phyloP scores from a whole-genome alignment of 163 green algal species.

The Chlamydomonas reinhardtii region DNA sequence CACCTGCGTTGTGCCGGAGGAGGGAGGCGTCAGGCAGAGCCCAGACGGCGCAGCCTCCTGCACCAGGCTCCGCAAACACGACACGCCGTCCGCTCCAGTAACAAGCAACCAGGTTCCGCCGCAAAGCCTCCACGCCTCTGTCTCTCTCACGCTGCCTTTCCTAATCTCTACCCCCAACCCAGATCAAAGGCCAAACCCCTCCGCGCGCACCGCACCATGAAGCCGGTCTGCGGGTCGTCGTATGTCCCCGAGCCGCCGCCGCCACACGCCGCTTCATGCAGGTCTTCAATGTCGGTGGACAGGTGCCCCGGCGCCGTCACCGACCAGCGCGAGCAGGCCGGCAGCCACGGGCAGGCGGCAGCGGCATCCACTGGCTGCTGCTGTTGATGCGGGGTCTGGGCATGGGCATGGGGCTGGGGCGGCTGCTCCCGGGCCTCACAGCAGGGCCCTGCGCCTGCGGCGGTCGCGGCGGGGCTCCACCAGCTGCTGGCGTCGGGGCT shows the following conservation, averaged over 20 bases:
- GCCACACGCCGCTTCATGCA: constrained; percentile 28
- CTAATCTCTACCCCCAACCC: neutral
- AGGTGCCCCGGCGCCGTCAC: neutral
- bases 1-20: neutral
- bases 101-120: too few relatives aligned
- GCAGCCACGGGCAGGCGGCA: constrained; percentile 12
- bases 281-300: constrained; percentile 38
- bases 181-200: neutral
- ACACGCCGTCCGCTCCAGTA: too few relatives aligned
- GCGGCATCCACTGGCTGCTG: neutral
- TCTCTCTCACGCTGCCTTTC: too few relatives aligned
- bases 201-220: neutral
- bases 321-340: neutral
- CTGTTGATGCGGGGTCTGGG: neutral
- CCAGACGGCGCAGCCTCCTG: too few relatives aligned
- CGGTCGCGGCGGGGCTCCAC: neutral
- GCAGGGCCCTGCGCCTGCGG: neutral
- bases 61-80: too few relatives aligned
- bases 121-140: too few relatives aligned
- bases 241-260: neutral
- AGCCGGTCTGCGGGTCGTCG: constrained; percentile 34
- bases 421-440: neutral
- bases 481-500: neutral
- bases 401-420: neutral
- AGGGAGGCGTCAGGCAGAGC: too few relatives aligned